phyloP scores from a whole-genome alignment of 129 eudicot species.

The sunflower (Helianthus annuus) region DNA sequence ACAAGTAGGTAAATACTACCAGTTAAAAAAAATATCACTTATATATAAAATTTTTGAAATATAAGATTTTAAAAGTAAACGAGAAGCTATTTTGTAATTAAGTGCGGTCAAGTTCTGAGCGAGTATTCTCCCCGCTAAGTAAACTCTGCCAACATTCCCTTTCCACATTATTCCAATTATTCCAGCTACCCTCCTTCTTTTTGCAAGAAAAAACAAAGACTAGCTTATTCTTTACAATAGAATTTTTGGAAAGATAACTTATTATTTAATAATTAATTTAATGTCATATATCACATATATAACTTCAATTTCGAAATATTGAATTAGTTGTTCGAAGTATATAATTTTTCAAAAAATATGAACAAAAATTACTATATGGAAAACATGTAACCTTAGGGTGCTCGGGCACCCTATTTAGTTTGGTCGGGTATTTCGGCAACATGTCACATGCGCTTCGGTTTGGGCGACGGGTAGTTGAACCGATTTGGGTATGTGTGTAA shows the following conservation, averaged over 20 bases:
- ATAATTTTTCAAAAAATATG: not conserved
- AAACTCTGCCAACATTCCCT: slow-evolving; percentile 26
- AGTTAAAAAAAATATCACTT: too few species aligned
- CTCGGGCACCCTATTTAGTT: not conserved
- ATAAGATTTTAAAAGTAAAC: not conserved
- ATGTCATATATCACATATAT: not conserved
- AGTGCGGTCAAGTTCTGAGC: slow-evolving; percentile 9
- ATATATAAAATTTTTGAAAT: not conserved
- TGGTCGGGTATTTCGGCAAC: not conserved
- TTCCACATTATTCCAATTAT: slow-evolving; percentile 29
- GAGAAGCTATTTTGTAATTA: not conserved
- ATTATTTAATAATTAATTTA: not conserved
- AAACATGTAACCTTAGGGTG: too few species aligned
- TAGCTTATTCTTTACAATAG: slow-evolving; percentile 1
- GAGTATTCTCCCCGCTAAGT: slow-evolving; percentile 24
- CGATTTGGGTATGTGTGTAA: too few species aligned
- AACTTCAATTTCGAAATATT: not conserved
- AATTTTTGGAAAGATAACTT: not conserved
- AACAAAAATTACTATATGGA: not conserved
- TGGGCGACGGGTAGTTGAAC: too few species aligned
- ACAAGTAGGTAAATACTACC: too few species aligned
- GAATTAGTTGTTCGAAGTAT: not conserved
- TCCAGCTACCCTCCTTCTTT: slow-evolving; percentile 2
- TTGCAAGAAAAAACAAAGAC: not conserved
- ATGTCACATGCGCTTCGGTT: too few species aligned